Percentiles rank a stretch among this genome's conserved stretches.
These are phyloP conservation scores for Geosmithia putterillii DNA, from an alignment of 2,329 filamentous ascomycete species.

Conservation along the genomic window DNA sequence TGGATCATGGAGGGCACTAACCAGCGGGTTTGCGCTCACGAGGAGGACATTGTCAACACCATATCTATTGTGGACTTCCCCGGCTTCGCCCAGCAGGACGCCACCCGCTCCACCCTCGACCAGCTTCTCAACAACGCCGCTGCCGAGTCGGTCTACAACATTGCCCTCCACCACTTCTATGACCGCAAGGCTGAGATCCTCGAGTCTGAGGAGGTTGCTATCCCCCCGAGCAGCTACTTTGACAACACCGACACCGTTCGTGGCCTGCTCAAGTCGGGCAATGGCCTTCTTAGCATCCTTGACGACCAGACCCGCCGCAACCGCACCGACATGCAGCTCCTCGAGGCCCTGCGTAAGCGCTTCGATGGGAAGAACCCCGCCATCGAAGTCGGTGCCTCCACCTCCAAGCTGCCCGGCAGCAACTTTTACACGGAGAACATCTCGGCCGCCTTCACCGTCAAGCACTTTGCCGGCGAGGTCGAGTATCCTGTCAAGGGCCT, in stretches of 20 bases:
- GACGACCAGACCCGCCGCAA: slow-evolving; percentile 91
- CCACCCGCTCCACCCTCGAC: slow-evolving; percentile 77
- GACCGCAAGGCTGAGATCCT: slow-evolving; percentile 87
- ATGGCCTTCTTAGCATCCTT: slow-evolving; percentile 84
- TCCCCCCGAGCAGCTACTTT: slow-evolving; percentile 90
- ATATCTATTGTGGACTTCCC: slow-evolving; percentile 94
- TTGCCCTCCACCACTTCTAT: slow-evolving; percentile 91
- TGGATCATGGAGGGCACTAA: slow-evolving; percentile 92
- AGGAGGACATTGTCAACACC: slow-evolving; percentile 85
- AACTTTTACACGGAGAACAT: slow-evolving; percentile 81
- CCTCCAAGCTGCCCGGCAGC: slow-evolving; percentile 68
- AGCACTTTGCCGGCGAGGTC: slow-evolving; percentile 92
- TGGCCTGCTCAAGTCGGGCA: slow-evolving; percentile 81
- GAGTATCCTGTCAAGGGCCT: slow-evolving; percentile 83
- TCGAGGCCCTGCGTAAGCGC: slow-evolving; percentile 82
- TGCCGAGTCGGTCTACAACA: slow-evolving; percentile 82
- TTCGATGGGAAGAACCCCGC: slow-evolving; percentile 92
- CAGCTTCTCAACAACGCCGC: slow-evolving; percentile 93
- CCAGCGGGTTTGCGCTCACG: slow-evolving; percentile 72
- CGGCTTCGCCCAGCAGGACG: slow-evolving; percentile 74
- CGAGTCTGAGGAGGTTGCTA: slow-evolving; percentile 84
- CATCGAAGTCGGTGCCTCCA: slow-evolving; percentile 66
- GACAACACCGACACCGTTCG: slow-evolving; percentile 94
- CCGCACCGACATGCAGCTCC: slow-evolving; percentile 75
- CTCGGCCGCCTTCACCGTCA: slow-evolving; percentile 73